Base-by-base conservation (phyloP, 2,329 filamentous ascomycete genomes). In the Apiospora aurea region DNA sequence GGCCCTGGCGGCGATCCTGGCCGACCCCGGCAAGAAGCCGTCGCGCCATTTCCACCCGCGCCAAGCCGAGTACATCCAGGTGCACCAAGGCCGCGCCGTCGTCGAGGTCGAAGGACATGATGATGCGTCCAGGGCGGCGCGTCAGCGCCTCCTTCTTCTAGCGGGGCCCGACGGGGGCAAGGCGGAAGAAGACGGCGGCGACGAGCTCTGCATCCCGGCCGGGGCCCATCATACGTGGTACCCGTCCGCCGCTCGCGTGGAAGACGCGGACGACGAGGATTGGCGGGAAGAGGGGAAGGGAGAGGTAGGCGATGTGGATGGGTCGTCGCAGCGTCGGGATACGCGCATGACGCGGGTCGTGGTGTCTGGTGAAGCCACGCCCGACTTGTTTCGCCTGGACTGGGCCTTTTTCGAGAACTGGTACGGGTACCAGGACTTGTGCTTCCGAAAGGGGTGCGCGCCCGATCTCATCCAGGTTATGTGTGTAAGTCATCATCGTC, bases 361-460 rank as follows among this genome's bases (percentile, higher is more conserved):
- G 26, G 46, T 6, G 7, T 49, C 76, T 1, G 68, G 73, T 53
- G 73, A 77, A 73, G 76, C 76, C 29, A 76, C 78, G 6, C 70
- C 73, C 46, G 73, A 78, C 69, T 69, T 74, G 67, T 81, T 79
- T 67, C 72, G 75, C 44, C 76, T 81, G 1, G 80, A 81, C 71
- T 76, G 74, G 0, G 73, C 80, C 26, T 81, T 81, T 73, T 81
- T 81, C 64, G 77, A 81, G 73, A 81, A 81, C 51, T 81, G 80
- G 80, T 81, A 81, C 71, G 76, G 76, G 41, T 81, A 81, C 71
- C 79, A 81, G 72, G 78, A 81, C 69, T 76, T 76, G 29, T 69
- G 80, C n/a, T 72, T 80, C 4, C 72, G 77, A 6, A 72, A 76
- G 24, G 78, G 76, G 21, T 61, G 76, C 64, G 77, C 74, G 67